These are phyloP conservation scores for Trypanosoma melophagium DNA, from an alignment of 208 protist genomes.

Conservation along the genomic window DNA sequence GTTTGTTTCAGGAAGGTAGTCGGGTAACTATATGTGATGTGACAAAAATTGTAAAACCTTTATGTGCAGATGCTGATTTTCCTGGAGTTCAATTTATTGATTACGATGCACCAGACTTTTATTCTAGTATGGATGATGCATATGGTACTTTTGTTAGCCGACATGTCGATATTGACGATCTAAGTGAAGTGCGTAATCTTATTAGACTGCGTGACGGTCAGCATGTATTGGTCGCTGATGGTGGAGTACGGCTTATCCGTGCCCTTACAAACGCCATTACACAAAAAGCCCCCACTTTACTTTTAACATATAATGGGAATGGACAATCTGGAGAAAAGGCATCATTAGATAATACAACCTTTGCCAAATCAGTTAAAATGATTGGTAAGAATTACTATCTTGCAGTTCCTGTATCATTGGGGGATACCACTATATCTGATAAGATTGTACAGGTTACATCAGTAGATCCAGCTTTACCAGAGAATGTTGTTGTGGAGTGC, in stretches of 20 bases:
- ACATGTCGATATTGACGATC: conserved; percentile 86
- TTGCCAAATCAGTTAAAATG: conserved; percentile 44
- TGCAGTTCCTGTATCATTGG: conserved; percentile 53
- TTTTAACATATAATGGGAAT: conserved; percentile 22
- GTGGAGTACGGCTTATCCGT: conserved; percentile 78
- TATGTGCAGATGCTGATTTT: conserved; percentile 81
- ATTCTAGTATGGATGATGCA: conserved; percentile 57
- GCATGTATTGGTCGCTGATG: conserved; percentile 84
- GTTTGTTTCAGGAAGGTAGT: conserved; percentile 70
- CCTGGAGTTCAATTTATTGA: conserved; percentile 77
- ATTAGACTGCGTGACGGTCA: conserved; percentile 73
- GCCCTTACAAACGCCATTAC: conserved; percentile 57
- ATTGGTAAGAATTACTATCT: conserved; percentile 68
- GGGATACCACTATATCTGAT: conserved; percentile 47
- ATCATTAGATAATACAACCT: conserved; percentile 25
- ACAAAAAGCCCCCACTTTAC: conserved; percentile 16
- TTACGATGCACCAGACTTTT: conserved; percentile 57
- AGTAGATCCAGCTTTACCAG: conserved; percentile 51
- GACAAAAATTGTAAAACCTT: conserved; percentile 66
- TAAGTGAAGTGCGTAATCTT: conserved; percentile 79
- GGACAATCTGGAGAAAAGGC: neutral
- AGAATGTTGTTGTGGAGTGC: conserved; percentile 63
- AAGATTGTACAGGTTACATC: conserved; percentile 60
- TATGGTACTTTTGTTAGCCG: conserved; percentile 84
- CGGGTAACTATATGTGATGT: conserved; percentile 78